These are phyloP conservation scores for Begonia fuchsioides DNA, from an alignment of 306 rosid species.

Conservation along the genomic window DNA sequence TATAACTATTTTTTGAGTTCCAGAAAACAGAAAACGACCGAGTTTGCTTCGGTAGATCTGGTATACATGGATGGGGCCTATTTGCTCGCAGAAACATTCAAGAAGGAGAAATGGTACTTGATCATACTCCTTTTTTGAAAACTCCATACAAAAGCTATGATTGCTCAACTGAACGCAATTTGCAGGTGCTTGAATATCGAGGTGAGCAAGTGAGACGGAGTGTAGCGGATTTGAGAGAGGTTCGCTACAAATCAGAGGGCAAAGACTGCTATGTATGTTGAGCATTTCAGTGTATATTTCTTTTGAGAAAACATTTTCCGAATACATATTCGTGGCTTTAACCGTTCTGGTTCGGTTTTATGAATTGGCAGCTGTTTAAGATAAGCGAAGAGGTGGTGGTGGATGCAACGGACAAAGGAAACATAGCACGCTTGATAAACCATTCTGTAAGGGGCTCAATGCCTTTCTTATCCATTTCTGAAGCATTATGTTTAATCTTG, in stretches of 20 bases:
- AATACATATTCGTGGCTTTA: constrained; percentile 5
- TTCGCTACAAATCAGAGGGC: constrained; percentile 68
- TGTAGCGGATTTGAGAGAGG: constrained; percentile 86
- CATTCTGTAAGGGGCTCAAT: constrained; percentile 62
- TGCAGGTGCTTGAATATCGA: constrained; percentile 94
- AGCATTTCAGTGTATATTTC: neutral
- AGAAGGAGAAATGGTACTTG: constrained; percentile 96
- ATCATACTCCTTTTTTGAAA: neutral
- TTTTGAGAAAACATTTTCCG: neutral
- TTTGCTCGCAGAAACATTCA: constrained; percentile 86
- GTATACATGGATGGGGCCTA: constrained; percentile 99
- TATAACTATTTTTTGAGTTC: constrained; percentile 12
- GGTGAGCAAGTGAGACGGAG: constrained; percentile 97
- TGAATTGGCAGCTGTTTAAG: constrained; percentile 66
- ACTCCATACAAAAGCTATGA: no score
- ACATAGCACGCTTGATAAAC: constrained; percentile 92
- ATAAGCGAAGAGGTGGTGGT: constrained; percentile 99
- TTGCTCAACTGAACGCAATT: neutral
- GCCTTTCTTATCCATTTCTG: neutral
- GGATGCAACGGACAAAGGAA: constrained; percentile 98
- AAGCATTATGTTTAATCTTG: constrained; percentile 2
- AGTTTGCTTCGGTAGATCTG: constrained; percentile 97
- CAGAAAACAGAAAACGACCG: constrained; percentile 89
- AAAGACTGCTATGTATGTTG: constrained; percentile 91
- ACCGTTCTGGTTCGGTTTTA: constrained; percentile 4